phyloP scores from a whole-genome alignment of 805 yeast species.

The Metschnikowia henanensis region DNA sequence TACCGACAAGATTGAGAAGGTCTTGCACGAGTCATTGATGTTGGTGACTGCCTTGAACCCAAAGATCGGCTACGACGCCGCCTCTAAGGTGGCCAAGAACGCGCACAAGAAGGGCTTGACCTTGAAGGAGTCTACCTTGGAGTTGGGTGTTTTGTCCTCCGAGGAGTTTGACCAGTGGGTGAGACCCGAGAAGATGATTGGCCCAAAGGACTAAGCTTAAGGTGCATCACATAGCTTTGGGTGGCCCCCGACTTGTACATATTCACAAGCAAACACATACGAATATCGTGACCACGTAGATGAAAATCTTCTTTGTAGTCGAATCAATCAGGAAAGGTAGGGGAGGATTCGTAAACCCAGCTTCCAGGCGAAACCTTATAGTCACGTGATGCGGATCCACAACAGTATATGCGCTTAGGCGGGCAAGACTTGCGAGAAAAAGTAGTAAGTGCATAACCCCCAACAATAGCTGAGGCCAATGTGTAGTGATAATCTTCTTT shows the following conservation, averaged over 20 bases:
- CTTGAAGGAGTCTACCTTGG: constrained; percentile 90
- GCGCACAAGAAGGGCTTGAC: constrained; percentile 98
- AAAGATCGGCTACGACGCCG: constrained; percentile 96
- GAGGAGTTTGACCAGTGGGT: constrained; percentile 97
- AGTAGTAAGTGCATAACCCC: not conserved
- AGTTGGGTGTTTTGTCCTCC: constrained; percentile 78
- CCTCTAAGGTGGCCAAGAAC: constrained; percentile 97
- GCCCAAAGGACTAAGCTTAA: constrained; percentile 63
- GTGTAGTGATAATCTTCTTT: too few relatives aligned
- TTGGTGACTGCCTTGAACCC: constrained; percentile 98
- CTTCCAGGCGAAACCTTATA: too few relatives aligned
- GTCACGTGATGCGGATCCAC: not conserved
- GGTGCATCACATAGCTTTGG: not conserved
- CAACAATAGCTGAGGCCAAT: too few relatives aligned
- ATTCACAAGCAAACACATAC: not conserved
- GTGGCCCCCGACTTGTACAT: constrained; percentile 2
- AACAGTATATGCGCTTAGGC: constrained; percentile 18
- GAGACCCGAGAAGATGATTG: constrained; percentile 96
- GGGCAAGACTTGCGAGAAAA: constrained; percentile 13
- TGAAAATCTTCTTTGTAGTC: too few relatives aligned
- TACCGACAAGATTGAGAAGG: constrained; percentile 79
- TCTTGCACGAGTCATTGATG: constrained; percentile 94
- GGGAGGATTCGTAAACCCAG: too few relatives aligned
- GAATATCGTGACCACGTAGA: too few relatives aligned
- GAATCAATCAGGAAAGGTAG: too few relatives aligned